Evolutionary conservation across 768 basidiomycete species (phyloP).

Genomic region (Lactifluus rugatus): DNA sequence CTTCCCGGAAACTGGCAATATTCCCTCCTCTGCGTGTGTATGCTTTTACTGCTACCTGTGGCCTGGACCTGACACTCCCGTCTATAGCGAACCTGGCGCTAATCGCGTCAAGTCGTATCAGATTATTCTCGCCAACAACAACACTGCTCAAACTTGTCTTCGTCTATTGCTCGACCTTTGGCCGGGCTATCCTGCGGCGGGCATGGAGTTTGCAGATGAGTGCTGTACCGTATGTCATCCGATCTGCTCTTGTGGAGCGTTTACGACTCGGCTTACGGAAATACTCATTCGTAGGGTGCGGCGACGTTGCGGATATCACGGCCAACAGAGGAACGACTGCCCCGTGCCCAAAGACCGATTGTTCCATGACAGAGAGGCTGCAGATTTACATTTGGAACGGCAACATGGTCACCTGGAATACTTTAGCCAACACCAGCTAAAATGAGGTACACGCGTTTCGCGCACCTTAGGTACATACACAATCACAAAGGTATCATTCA

Average conservation of each 20-base stretch:
- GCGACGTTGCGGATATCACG: slow-evolving; percentile 49
- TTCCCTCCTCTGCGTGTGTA: slow-evolving; percentile 53
- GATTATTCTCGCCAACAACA: slow-evolving; percentile 49
- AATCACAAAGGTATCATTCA: slow-evolving; percentile 28
- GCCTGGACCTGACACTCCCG: no score
- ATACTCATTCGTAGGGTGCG: slow-evolving; percentile 43
- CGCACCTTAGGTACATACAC: not conserved
- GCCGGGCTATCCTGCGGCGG: slow-evolving; percentile 67
- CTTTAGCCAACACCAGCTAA: slow-evolving; percentile 49
- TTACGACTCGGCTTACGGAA: not conserved
- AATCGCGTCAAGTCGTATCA: slow-evolving; percentile 32
- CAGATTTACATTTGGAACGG: slow-evolving; percentile 29
- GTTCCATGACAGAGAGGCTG: slow-evolving; percentile 37
- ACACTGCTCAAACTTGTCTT: slow-evolving; percentile 55
- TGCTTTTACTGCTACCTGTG: not conserved
- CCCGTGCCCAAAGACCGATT: slow-evolving; percentile 32
- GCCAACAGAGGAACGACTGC: slow-evolving; percentile 27
- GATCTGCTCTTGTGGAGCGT: not conserved
- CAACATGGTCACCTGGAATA: slow-evolving; percentile 55
- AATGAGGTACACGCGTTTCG: slow-evolving; percentile 47
- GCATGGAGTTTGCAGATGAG: slow-evolving; percentile 59
- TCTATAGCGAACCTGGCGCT: no score
- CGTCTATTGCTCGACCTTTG: slow-evolving; percentile 56
- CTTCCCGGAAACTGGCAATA: slow-evolving; percentile 59
- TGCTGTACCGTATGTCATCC: slow-evolving; percentile 57